A percentile compares a stretch with the other conserved stretches of the same genome.
Evolutionary conservation across 2,329 filamentous ascomycete species (phyloP).

Genomic region (Fusarium dimerum): DNA sequence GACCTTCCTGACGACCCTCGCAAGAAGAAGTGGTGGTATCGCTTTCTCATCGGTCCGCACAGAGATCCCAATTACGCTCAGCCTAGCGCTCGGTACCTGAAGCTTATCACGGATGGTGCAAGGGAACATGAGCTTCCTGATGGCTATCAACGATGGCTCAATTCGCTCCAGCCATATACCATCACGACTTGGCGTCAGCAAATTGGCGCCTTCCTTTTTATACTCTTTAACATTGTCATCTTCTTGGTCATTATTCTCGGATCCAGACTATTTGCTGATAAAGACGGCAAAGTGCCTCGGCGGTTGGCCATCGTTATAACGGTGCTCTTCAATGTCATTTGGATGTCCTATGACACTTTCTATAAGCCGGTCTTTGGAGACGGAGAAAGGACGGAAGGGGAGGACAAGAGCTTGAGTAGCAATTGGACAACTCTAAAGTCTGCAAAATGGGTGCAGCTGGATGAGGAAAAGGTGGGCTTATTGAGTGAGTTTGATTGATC

Average conservation of each 20-base stretch:
- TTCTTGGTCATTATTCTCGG: conserved; percentile 52
- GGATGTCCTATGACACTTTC: conserved; percentile 47
- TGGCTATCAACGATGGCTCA: conserved; percentile 76
- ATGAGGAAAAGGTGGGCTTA: conserved; percentile 29
- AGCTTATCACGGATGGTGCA: conserved; percentile 77
- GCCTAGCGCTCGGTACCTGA: conserved; percentile 80
- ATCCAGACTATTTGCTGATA: conserved; percentile 56
- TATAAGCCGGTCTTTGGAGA: conserved; percentile 74
- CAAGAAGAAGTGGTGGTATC: conserved; percentile 46
- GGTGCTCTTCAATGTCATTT: conserved; percentile 51
- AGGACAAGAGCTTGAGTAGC: conserved; percentile 4
- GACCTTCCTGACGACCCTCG: conserved; percentile 32
- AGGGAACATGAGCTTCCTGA: conserved; percentile 76
- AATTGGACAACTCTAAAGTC: conserved; percentile 1
- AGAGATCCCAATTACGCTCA: conserved; percentile 75
- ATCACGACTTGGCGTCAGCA: conserved; percentile 67
- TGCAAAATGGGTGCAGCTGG: conserved; percentile 7
- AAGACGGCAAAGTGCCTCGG: conserved; percentile 65
- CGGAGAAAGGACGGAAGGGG: conserved; percentile 67
- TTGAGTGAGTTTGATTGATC: conserved; percentile 13
- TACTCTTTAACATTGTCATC: conserved; percentile 56
- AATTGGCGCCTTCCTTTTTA: conserved; percentile 65
- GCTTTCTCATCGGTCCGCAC: conserved; percentile 45
- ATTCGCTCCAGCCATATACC: conserved; percentile 67
- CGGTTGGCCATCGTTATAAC: conserved; percentile 63